phyloP scores from a whole-genome alignment of 805 yeast species.

The Isabelozyma heimii region DNA sequence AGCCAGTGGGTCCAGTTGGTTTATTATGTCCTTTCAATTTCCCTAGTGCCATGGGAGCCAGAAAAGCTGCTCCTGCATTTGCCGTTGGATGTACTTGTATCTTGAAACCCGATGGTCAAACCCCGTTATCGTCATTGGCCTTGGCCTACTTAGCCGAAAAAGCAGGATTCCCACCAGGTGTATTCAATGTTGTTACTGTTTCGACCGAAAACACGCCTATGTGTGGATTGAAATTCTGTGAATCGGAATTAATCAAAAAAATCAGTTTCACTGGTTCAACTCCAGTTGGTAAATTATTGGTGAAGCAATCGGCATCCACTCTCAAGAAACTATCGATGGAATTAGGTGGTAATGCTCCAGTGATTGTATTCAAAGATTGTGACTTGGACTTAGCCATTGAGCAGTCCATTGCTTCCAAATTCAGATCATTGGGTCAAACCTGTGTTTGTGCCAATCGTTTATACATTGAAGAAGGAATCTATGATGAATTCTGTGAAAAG shows the following conservation, averaged over 20 bases:
- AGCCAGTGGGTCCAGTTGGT: constrained; percentile 65
- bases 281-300: constrained; percentile 63
- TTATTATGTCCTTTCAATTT: constrained; percentile 67
- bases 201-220: constrained; percentile 51
- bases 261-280: constrained; percentile 81
- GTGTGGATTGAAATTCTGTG: constrained; percentile 52
- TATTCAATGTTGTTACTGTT: constrained; percentile 47
- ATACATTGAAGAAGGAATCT: constrained; percentile 61
- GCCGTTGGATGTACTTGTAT: constrained; percentile 66
- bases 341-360: constrained; percentile 81
- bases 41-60: constrained; percentile 65
- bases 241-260: constrained; percentile 55
- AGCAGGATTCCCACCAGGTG: constrained; percentile 63
- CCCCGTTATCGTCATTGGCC: constrained; percentile 61
- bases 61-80: constrained; percentile 63
- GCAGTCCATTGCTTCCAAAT: constrained; percentile 65
- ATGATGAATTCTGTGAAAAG: constrained; percentile 55
- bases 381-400: constrained; percentile 62
- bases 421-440: constrained; percentile 78
- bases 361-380: constrained; percentile 72
- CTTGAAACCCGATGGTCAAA: constrained; percentile 59
- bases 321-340: constrained; percentile 72
- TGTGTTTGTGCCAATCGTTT: constrained; percentile 79
- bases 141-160: constrained; percentile 52
- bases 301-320: constrained; percentile 58